Evolutionary conservation across 192 early-diverging fungal species (phyloP).

Genomic region (Lobosporangium transversale): DNA sequence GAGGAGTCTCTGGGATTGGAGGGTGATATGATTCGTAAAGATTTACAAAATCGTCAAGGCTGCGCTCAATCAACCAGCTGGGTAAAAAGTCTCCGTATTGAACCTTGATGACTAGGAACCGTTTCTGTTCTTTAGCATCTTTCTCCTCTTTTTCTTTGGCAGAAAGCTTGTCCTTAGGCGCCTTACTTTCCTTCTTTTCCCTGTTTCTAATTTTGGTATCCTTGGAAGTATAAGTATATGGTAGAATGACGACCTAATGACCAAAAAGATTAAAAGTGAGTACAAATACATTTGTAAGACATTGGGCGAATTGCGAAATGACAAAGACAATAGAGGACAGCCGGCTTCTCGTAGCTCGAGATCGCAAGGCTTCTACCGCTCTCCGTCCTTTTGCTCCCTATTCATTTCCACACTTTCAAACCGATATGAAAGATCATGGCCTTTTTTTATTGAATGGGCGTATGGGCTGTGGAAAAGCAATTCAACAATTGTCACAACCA

Average conservation of each 20-base stretch:
- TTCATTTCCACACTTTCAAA: too few species aligned
- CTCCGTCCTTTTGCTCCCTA: too few species aligned
- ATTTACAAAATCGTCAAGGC: conserved; percentile 42
- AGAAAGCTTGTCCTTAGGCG: neutral
- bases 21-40: conserved; percentile 47
- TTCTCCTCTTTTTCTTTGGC: conserved; percentile 41
- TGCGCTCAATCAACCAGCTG: conserved; percentile 50
- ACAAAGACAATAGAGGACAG: too few species aligned
- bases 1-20: conserved; percentile 30
- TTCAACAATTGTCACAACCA: too few species aligned
- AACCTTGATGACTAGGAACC: conserved; percentile 47
- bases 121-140: conserved; percentile 46
- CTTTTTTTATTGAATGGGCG: too few species aligned
- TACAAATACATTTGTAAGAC: neutral
- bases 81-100: conserved; percentile 48
- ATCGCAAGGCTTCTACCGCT: too few species aligned
- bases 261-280: neutral
- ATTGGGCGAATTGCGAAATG: neutral
- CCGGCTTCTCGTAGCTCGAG: too few species aligned
- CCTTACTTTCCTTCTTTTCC: conserved; percentile 11
- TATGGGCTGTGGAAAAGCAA: too few species aligned
- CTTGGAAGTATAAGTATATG: conserved; percentile 41
- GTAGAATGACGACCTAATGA: conserved; percentile 47
- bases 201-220: conserved; percentile 46
- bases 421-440: too few species aligned